Base-by-base conservation (phyloP, 805 yeast species). In the Brettanomyces sp. region DNA sequence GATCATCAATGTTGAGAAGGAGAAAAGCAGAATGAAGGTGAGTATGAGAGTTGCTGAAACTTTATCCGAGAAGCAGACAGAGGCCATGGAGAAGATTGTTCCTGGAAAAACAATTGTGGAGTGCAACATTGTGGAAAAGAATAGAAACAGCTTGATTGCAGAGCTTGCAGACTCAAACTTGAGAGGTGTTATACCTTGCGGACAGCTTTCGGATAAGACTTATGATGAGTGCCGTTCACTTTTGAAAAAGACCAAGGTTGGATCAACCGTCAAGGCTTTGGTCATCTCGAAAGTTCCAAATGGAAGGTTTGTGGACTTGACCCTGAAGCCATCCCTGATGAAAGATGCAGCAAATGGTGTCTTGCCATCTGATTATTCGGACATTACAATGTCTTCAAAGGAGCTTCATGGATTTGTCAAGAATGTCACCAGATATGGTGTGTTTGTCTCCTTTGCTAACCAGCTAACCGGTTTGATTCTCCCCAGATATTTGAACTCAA, bases 371-470 rank as follows among this genome's bases (percentile, higher is more conserved):
- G 53, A 64, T 4, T 83, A 79, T 56, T 69, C 71, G 14, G 95
- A 85, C 37, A 69, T 89, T 41, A 56, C 65, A 36, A 65, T 70
- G 12, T 74, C 77, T 8, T 66, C 67, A 39, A 66, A 67, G 23
- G 56, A 68, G 28, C 63, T 86, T 44, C 73, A 76, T 47, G 99
- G 98, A 39, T 90, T 72, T 60, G 78, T 91, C 36, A 83, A 79
- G 53, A 81, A 89, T 18, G 77, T 83, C 18, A 85, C 95, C n/a
- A 74, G 73, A 40, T 73, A 74, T 59, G 98, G 98, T 52, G 69
- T 88, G 11, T 91, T 91, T 60, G 84, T 91, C 47, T 76, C 82
- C 0, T 91, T 91, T 64, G 87, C 82, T 47, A 83, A 85, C 51
- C 77, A 75, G 45, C 75, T 91, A 51, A 85, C 87, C 32, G 98